Base-by-base conservation (phyloP, 768 basidiomycete genomes). In the Cystobasidium tubakii region DNA sequence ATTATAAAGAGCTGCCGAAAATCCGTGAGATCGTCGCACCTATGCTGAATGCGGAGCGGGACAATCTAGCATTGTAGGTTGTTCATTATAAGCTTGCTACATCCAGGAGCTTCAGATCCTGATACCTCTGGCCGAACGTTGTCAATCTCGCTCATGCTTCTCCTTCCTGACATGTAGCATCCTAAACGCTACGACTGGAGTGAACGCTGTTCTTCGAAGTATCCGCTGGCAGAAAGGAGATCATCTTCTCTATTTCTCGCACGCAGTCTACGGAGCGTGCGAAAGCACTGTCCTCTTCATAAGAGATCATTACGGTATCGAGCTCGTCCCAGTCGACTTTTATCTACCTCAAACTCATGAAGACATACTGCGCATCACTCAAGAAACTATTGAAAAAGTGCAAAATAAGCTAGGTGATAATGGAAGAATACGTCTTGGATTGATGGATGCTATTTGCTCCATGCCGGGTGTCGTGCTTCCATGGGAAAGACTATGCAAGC, bases 391-490 rank as follows among this genome's bases (percentile, higher is more conserved):
- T 39, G 74, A 74, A 19, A 54, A 64, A 0, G 27, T 33, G 10
- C 23, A 21, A 31, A 39, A 64, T 0, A 69, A 33, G 15, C 34
- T 73, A 21, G 72, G 53, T n/a, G 33, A 64, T 29, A 74, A 77
- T 27, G 75, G 78, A 36, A 75, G 78, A 25, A 76, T 83, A 6
- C 46, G 74, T 0, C 71, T 81, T 66, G 78, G 81, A 0, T 69
- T 82, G 23, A 63, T 83, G 50, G 83, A 83, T 75, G 77, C 77
- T 17, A 81, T 83, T 55, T 75, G 77, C 0, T 75, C 77, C n/a
- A 79, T 77, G 60, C 82, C 82, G n/a, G 82, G 76, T 19, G 77
- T 77, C 2, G 27, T 77, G 23, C 74, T 79, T 0, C 78, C 78
- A 1, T 82, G 82, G 83, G 75, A 79, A 63, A 72, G 77, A 25